These are phyloP conservation scores for Tricholoma matsutake DNA, from an alignment of 768 basidiomycete genomes.

Conservation along the genomic window DNA sequence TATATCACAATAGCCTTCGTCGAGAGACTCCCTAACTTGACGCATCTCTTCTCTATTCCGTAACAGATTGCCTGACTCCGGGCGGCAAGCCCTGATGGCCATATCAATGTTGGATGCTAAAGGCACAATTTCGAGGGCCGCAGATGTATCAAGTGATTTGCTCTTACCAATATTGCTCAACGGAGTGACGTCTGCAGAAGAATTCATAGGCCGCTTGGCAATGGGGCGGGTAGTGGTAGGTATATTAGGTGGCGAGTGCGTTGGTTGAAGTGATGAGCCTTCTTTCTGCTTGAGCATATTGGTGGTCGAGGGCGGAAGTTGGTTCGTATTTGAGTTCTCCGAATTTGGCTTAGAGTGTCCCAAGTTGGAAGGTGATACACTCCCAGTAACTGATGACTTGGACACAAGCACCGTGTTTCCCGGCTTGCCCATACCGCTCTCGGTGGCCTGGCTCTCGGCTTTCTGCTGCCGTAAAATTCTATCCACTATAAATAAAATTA, in stretches of 20 bases:
- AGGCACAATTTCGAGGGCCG: slow-evolving; percentile 7
- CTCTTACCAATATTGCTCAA: slow-evolving; percentile 42
- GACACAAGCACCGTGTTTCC: slow-evolving; percentile 30
- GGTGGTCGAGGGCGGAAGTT: slow-evolving; percentile 6
- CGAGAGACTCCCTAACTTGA: slow-evolving; percentile 67
- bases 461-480: slow-evolving; percentile 84
- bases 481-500: slow-evolving; percentile 57
- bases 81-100: slow-evolving; percentile 70
- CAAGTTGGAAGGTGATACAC: slow-evolving; percentile 11
- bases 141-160: not conserved
- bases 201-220: slow-evolving; percentile 2
- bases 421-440: slow-evolving; percentile 41
- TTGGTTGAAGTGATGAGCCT: slow-evolving; percentile 4
- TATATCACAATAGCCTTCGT: slow-evolving; percentile 82
- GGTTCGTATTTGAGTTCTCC: slow-evolving; percentile 1
- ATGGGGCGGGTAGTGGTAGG: slow-evolving; percentile 13
- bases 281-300: slow-evolving; percentile 8
- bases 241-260: slow-evolving; percentile 12
- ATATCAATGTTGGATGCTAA: slow-evolving; percentile 63
- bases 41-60: slow-evolving; percentile 68
- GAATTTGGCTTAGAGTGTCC: slow-evolving; percentile 5
- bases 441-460: slow-evolving; percentile 56
- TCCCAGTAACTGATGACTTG: slow-evolving; percentile 12
- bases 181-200: slow-evolving; percentile 30
- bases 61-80: slow-evolving; percentile 60